Base-by-base conservation (phyloP, 2,329 filamentous ascomycete genomes). In the Epicoccum sorghinum region DNA sequence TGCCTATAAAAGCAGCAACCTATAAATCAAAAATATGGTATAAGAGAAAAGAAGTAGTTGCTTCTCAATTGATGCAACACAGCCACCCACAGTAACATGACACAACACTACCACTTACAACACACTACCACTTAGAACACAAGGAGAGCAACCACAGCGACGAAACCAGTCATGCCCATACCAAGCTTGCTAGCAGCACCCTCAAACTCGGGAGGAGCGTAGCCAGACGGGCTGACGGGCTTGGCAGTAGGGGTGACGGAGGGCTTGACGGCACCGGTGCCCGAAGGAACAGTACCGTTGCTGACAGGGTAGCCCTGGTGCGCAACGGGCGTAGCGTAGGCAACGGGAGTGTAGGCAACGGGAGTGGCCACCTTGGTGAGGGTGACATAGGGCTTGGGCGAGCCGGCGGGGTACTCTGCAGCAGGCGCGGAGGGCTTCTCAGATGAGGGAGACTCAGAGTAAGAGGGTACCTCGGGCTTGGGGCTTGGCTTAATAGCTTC, bases 141-240 rank as follows among this genome's bases (percentile, higher is more conserved):
- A 22, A 70, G 36, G 22, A 66, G 47, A 29, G 59, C 68, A 37
- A 55, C 65, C 7, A 65, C 45, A 30, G 59, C 65, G 18, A 59
- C 55, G 30, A 64, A 10, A 13, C 55, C 55, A 47, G 54, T 64
- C 51, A 66, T 10, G 0, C 68, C 67, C 29, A 66, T 54, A 32
- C 65, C 45, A 23, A 64, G 46, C 33, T 58, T 58, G 52, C 59
- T 66, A 30, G 65, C 67, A n/a, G 66, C 65, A 37, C 68, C 68
- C 40, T 64, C 58, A 22, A 68, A 71, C 50, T 58, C 45, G 12
- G 60, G 41, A 35, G 60, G 57, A 14, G 46, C n/a, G 39, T 55
- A 59, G 37, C 32, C 27, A 7, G 53, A 47, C 18, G 62, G 59
- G 54, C 52, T 59, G 13, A 57, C 48, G 13, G 59, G 56, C 40